Percentiles rank a stretch among this genome's conserved stretches.
Evolutionary conservation across 257 asterid species (phyloP).

Genomic region (Paraleonurus japonicus): DNA sequence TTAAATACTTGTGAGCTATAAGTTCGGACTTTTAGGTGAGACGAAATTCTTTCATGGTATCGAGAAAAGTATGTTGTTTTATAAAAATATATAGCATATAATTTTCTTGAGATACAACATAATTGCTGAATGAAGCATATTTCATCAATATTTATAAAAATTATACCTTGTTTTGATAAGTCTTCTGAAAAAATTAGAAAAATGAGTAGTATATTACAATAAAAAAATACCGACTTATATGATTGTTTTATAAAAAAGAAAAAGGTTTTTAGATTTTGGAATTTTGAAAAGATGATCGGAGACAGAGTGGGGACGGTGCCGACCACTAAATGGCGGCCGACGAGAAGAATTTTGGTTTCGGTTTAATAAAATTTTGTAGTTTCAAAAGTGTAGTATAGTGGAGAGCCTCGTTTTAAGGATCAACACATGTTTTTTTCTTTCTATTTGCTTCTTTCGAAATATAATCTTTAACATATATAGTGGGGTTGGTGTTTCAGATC

Average conservation of each 20-base stretch:
- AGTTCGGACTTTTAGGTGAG: too few species aligned
- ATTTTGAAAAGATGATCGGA: background rate
- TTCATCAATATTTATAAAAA: too few species aligned
- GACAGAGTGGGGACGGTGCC: slow-evolving; percentile 34
- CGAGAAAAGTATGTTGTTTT: too few species aligned
- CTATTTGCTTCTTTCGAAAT: background rate
- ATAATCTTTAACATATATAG: background rate
- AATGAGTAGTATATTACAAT: too few species aligned
- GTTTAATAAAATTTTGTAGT: background rate
- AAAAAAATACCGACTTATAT: too few species aligned
- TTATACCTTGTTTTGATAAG: too few species aligned
- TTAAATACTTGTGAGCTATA: too few species aligned
- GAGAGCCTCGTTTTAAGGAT: slow-evolving; percentile 24
- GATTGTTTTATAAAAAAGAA: background rate
- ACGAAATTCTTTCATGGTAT: too few species aligned
- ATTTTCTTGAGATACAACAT: too few species aligned
- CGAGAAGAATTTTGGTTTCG: background rate
- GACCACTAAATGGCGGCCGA: slow-evolving; percentile 21
- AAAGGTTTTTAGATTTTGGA: background rate
- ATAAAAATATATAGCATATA: too few species aligned
- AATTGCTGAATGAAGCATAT: too few species aligned
- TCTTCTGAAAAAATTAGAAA: too few species aligned
- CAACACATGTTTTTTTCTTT: background rate
- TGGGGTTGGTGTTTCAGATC: background rate
- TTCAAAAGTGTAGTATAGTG: slow-evolving; percentile 8